Evolutionary conservation across 306 rosid genomes (phyloP).

Genomic region (Dalbergia oliveri): DNA sequence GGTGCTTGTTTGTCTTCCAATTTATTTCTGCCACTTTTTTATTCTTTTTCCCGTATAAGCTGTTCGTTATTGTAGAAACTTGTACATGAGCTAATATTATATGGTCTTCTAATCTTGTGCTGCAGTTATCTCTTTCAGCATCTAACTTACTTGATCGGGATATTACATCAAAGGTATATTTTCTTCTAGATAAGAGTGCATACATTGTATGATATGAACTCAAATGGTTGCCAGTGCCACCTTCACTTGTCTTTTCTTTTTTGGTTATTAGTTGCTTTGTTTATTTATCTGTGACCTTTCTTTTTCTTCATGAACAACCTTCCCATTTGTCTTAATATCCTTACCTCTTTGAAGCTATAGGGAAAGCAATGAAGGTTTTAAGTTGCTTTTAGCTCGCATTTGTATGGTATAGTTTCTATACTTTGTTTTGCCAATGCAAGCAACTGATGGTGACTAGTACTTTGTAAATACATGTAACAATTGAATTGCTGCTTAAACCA

Average conservation of each 20-base stretch:
- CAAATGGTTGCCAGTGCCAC: neutral
- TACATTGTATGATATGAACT: neutral
- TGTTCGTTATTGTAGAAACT: constrained; percentile 8
- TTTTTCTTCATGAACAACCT: neutral
- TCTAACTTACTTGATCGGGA: constrained; percentile 71
- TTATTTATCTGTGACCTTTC: neutral
- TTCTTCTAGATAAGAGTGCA: neutral
- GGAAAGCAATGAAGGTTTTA: neutral
- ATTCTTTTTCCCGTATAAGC: neutral
- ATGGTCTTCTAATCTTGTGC: constrained; percentile 45
- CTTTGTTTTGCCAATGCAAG: no score
- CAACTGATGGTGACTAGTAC: no score
- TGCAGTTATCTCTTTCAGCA: constrained; percentile 78
- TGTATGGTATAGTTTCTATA: no score
- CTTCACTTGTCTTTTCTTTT: neutral
- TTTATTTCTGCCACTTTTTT: neutral
- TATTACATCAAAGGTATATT: constrained; percentile 59
- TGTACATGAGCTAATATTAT: constrained; percentile 23
- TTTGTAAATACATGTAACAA: no score
- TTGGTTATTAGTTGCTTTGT: neutral
- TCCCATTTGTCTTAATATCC: neutral
- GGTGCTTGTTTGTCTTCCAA: neutral
- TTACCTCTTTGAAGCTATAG: neutral
- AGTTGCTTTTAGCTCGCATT: no score
- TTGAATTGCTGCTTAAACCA: no score